Evolutionary conservation across 805 yeast genomes (phyloP), one percentile per base, ranked within the genome.

Genomic region (Candida sonorensis): DNA sequence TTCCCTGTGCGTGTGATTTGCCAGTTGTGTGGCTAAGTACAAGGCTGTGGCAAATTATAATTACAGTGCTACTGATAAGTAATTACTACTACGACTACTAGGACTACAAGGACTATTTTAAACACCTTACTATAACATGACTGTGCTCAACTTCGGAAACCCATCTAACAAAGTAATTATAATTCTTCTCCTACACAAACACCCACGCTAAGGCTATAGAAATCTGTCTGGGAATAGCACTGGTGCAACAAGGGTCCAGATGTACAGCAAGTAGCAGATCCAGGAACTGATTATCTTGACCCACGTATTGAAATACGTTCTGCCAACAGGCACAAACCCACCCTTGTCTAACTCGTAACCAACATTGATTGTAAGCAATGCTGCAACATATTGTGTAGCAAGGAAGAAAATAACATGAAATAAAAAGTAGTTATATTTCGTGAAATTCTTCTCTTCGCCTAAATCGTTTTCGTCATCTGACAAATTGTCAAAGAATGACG

Each of bases 361-460:
- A 21, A 92, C 97, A 50, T 88, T 90, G 59, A 90, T 83, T 0
- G 98, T 92, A 35, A 92, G 67, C 38, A 92, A 66, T 1, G 96
- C 86, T 1, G 97, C 96, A 26, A 88, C 87, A 74, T 94, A 94
- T 57, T 90, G 97, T 2, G 98, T 90, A 0, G 98, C 98, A 40
- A 92, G 65, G 55, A 92, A 78, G 67, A 92, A 92, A 18, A 92
- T 84, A 20, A 90, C 53, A 56, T 92, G 98, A 68, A 92, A 92
- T 29, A 90, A 61, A 5, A 85, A 67, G 57, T 88, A 88, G 57
- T 84, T 86, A 62, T 88, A 88, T 52, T 78, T 80, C 1, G 90
- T 85, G 28, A 69, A 64, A 29, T 59, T 57, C 38, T 67, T 57
- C 43, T 79, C 84, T 30, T 77, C 84, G 40, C 79, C 86, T 14